phyloP scores from a whole-genome alignment of 1,139 yeast species.

The Kodamaea arcana region DNA sequence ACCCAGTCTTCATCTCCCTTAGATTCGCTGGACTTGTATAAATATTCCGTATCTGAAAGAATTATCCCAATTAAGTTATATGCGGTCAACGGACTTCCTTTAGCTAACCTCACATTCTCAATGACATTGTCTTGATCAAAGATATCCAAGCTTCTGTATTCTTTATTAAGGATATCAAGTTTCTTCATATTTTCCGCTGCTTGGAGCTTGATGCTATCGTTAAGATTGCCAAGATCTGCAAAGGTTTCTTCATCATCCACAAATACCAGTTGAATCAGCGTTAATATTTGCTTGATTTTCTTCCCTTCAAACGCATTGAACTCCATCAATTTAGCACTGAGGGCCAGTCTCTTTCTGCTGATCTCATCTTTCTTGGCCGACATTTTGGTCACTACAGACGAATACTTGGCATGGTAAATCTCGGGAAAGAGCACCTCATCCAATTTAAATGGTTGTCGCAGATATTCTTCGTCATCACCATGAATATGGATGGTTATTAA shows the following conservation, averaged over 20 bases:
- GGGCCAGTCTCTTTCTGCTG: conserved; percentile 15
- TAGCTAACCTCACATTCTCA: not conserved
- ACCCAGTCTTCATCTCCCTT: conserved; percentile 11
- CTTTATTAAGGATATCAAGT: conserved; percentile 16
- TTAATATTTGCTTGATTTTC: conserved; percentile 23
- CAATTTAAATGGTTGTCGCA: conserved; percentile 18
- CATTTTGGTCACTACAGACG: conserved; percentile 18
- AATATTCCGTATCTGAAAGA: conserved; percentile 28
- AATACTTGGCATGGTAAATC: conserved; percentile 23
- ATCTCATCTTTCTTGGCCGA: conserved; percentile 14
- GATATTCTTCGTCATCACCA: conserved; percentile 19
- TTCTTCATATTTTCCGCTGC: conserved; percentile 15
- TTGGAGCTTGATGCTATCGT: conserved; percentile 5
- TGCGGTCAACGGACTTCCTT: conserved; percentile 7
- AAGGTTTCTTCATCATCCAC: not conserved
- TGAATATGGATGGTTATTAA: conserved; percentile 30
- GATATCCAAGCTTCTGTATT: conserved; percentile 21
- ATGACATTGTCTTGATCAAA: conserved; percentile 19
- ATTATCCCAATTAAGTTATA: conserved; percentile 28
- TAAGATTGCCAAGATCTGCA: not conserved
- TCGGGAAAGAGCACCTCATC: conserved; percentile 32
- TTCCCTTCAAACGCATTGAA: conserved; percentile 37
- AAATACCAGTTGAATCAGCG: conserved; percentile 18
- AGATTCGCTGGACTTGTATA: conserved; percentile 12
- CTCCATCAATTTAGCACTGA: conserved; percentile 23